These are phyloP conservation scores for Xylaria sp. DNA, from an alignment of 2,329 filamentous ascomycete species.

Conservation along the genomic window DNA sequence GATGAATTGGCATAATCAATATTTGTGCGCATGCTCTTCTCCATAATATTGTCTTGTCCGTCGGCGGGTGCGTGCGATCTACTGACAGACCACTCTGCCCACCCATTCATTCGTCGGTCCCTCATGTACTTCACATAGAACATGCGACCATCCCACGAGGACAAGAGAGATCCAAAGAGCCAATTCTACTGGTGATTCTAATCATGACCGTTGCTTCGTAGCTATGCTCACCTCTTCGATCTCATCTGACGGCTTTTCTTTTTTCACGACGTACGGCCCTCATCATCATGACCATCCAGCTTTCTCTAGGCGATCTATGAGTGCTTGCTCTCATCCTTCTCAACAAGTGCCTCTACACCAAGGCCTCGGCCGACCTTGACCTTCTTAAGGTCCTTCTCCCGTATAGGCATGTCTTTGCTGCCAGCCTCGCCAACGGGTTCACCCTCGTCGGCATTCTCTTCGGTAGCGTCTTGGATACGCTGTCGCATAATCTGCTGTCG, in stretches of 20 bases:
- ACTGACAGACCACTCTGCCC: neutral
- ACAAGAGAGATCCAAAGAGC: neutral
- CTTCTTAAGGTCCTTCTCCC: conserved; percentile 60
- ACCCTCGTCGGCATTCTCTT: conserved; percentile 54
- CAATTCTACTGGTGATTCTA: neutral
- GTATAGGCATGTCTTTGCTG: conserved; percentile 16
- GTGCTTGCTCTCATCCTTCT: conserved; percentile 59
- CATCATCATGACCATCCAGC: neutral
- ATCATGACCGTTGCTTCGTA: neutral
- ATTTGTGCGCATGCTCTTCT: neutral
- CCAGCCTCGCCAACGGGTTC: conserved; percentile 60
- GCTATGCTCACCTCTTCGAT: neutral
- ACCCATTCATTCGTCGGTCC: neutral
- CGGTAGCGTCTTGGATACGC: conserved; percentile 45
- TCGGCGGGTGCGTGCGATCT: neutral
- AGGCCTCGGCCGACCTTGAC: conserved; percentile 77
- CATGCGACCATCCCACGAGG: neutral
- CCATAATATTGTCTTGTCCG: neutral
- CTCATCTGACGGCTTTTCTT: neutral
- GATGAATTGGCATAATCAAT: neutral
- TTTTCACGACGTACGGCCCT: neutral
- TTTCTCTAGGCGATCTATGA: conserved; percentile 22
- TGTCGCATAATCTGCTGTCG: conserved; percentile 53
- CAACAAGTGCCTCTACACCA: conserved; percentile 73
- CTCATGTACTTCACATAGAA: neutral